Percentiles rank a stretch among this genome's conserved stretches.
Evolutionary conservation across 352 stramenopile genomes (phyloP).

Genomic region (Globisporangium sylvaticum): DNA sequence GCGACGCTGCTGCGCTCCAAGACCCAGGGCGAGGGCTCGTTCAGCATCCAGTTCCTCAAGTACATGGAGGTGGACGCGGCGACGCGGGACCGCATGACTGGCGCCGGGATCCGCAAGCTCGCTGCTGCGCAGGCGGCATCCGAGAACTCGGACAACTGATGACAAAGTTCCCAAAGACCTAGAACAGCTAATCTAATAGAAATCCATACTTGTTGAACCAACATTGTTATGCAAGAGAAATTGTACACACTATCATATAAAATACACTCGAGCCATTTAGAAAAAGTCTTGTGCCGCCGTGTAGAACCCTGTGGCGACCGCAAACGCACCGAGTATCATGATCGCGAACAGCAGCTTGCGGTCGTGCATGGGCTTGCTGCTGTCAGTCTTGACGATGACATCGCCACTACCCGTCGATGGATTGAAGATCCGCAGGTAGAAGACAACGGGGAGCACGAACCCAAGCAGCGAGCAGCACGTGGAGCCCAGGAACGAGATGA

Average conservation of each 20-base stretch:
- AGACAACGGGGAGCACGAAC: conserved; percentile 71
- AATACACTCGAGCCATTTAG: not conserved
- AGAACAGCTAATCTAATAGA: conserved; percentile 1
- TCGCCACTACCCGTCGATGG: not conserved
- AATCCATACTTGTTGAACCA: not conserved
- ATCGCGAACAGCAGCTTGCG: conserved; percentile 15
- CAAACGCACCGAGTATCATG: conserved; percentile 17
- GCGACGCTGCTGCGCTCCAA: conserved; percentile 73
- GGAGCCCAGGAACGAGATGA: conserved; percentile 73
- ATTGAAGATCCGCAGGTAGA: conserved; percentile 52
- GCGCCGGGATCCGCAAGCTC: conserved; percentile 8
- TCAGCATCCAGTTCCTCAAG: conserved; percentile 69
- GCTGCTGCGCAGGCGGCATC: not conserved
- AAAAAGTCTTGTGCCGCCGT: conserved; percentile 19
- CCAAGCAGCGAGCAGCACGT: conserved; percentile 71
- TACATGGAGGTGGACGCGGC: conserved; percentile 58
- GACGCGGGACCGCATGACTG: conserved; percentile 46
- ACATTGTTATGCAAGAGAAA: not conserved
- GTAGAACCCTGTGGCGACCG: conserved; percentile 22
- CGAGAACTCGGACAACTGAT: conserved; percentile 1
- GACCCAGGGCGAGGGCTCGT: conserved; percentile 76
- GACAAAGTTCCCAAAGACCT: not conserved
- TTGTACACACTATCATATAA: not conserved
- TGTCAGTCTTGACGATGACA: not conserved
- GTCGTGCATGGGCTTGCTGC: not conserved